Conservation (phyloP, 768 basidiomycete genomes). For the Tulasnella sp. region DNA sequence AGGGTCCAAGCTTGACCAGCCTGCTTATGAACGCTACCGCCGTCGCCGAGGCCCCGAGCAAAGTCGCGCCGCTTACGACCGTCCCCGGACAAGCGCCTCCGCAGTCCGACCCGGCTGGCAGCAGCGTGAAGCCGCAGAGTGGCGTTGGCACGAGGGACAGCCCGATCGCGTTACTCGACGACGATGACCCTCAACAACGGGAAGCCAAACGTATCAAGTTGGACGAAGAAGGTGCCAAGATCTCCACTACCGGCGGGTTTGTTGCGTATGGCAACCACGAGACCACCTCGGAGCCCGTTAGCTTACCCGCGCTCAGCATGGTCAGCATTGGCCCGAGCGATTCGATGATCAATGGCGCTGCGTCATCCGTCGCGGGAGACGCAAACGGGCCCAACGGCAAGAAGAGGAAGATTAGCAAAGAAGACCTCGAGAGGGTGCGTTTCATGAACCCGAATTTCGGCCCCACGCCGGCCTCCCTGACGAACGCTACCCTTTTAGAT, state of each 20-base stretch:
- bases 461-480: background rate
- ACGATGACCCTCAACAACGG: constrained; percentile 18
- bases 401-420: constrained; percentile 23
- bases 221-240: constrained; percentile 13
- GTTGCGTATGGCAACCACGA: constrained; percentile 47
- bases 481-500: background rate
- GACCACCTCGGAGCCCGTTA: constrained; percentile 69
- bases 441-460: background rate
- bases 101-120: background rate
- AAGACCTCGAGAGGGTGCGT: constrained; percentile 31
- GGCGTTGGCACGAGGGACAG: constrained; percentile 48
- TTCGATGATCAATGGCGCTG: background rate
- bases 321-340: constrained; percentile 3
- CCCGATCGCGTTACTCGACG: constrained; percentile 49
- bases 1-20: constrained; percentile 14
- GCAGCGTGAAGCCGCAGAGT: constrained; percentile 30
- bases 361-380: constrained; percentile 5
- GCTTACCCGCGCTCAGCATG: background rate
- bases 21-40: constrained; percentile 21
- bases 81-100: constrained; percentile 1
- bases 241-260: background rate
- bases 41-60: constrained; percentile 10
- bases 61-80: constrained; percentile 17
- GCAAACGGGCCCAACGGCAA: background rate
- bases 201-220: constrained; percentile 26